Evolutionary conservation across 225 moss, liverwort and hornwort species (phyloP).

Genomic region (Antitrichia curtipendula): DNA sequence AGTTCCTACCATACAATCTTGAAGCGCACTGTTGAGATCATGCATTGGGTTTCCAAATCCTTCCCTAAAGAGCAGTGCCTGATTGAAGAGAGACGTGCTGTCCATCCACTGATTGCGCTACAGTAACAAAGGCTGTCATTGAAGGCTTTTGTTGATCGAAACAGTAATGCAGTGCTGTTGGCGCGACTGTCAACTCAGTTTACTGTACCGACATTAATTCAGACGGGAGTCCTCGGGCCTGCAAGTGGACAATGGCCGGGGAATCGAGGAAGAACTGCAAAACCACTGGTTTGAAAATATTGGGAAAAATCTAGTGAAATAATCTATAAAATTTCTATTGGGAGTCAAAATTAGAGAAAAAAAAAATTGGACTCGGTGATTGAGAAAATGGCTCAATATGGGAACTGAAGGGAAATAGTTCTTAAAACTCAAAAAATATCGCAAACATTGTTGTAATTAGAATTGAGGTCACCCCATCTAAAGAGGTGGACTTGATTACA

Average conservation of each 20-base stretch:
- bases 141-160: not conserved
- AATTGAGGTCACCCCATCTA: not conserved
- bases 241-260: not conserved
- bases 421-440: not conserved
- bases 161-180: not conserved
- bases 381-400: not conserved
- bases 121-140: too few relatives aligned
- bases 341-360: not conserved
- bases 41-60: not conserved
- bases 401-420: not conserved
- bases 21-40: not conserved
- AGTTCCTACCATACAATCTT: not conserved
- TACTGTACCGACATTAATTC: too few relatives aligned
- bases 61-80: not conserved
- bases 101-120: not conserved
- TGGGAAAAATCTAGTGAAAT: too few relatives aligned
- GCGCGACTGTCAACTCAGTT: not conserved
- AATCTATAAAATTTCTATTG: not conserved
- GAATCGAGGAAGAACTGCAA: not conserved
- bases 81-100: not conserved
- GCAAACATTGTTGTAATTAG: fast-evolving
- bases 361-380: too few relatives aligned
- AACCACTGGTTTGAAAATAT: too few relatives aligned
- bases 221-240: too few relatives aligned
- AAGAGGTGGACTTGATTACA: not conserved